Conservation (phyloP, 2,329 filamentous ascomycete species). For the Ascochyta koolunga region DNA sequence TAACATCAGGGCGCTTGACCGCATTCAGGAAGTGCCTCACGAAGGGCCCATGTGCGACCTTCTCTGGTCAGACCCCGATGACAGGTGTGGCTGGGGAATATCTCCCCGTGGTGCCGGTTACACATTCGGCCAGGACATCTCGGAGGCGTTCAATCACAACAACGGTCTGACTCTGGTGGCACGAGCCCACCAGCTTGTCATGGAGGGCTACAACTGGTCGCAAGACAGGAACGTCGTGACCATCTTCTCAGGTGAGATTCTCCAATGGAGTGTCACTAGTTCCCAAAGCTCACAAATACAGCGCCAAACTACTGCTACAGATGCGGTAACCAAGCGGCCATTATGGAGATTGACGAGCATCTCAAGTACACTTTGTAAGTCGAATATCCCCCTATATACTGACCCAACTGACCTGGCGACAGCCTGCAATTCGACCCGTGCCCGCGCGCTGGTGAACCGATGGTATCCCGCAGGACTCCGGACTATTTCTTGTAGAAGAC, state of each 20-base stretch:
- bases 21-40: conserved; percentile 73
- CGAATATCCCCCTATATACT: neutral
- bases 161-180: conserved; percentile 96
- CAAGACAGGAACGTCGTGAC: conserved; percentile 98
- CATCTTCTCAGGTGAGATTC: conserved; percentile 73
- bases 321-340: conserved; percentile 98
- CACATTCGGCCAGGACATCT: conserved; percentile 96
- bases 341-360: conserved; percentile 99
- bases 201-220: conserved; percentile 99
- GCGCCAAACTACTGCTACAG: conserved; percentile 87
- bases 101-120: conserved; percentile 93
- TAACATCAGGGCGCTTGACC: conserved; percentile 63
- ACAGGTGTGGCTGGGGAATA: conserved; percentile 94
- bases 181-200: conserved; percentile 95
- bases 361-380: conserved; percentile 99
- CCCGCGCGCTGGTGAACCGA: conserved; percentile 94
- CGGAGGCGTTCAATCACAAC: conserved; percentile 98
- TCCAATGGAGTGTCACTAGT: neutral
- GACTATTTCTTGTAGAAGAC: conserved; percentile 91
- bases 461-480: conserved; percentile 93
- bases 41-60: conserved; percentile 79
- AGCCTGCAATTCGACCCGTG: conserved; percentile 99
- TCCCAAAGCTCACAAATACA: conserved; percentile 42
- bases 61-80: conserved; percentile 89
- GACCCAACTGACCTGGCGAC: conserved; percentile 32